phyloP scores from a whole-genome alignment of 768 basidiomycete species.

The Russula virescens region DNA sequence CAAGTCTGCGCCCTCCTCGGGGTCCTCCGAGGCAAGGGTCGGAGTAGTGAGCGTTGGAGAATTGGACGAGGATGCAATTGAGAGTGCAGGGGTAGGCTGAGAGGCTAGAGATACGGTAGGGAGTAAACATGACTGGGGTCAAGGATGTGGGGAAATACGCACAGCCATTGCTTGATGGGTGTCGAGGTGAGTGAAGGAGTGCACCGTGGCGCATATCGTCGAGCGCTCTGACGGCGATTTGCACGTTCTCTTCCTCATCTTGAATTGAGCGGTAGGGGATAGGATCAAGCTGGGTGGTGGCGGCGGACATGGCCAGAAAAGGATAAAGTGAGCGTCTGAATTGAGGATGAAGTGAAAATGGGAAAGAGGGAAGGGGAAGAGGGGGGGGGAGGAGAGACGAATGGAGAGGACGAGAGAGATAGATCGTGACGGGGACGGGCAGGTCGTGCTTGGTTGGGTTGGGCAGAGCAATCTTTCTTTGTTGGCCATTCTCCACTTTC shows the following conservation, averaged over 20 bases:
- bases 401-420: not conserved
- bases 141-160: conserved; percentile 11
- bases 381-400: no score
- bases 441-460: not conserved
- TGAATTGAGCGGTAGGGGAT: conserved; percentile 31
- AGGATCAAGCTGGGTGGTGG: conserved; percentile 4
- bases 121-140: not conserved
- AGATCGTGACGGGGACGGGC: no score
- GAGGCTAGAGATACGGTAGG: conserved; percentile 26
- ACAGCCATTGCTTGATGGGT: conserved; percentile 28
- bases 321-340: conserved; percentile 1
- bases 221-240: conserved; percentile 71
- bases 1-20: conserved; percentile 34
- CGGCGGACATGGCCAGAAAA: conserved; percentile 14
- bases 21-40: conserved; percentile 25
- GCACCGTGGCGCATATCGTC: conserved; percentile 59
- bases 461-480: no score
- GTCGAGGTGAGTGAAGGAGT: not conserved
- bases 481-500: not conserved
- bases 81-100: conserved; percentile 35
- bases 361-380: not conserved
- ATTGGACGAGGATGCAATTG: conserved; percentile 30
- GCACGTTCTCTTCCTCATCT: conserved; percentile 67
- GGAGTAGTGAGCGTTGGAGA: conserved; percentile 32
- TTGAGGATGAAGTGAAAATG: not conserved